These are phyloP conservation scores for Leccinum cinnamomeum DNA, from an alignment of 1,284 basidiomycete genomes.

Conservation along the genomic window DNA sequence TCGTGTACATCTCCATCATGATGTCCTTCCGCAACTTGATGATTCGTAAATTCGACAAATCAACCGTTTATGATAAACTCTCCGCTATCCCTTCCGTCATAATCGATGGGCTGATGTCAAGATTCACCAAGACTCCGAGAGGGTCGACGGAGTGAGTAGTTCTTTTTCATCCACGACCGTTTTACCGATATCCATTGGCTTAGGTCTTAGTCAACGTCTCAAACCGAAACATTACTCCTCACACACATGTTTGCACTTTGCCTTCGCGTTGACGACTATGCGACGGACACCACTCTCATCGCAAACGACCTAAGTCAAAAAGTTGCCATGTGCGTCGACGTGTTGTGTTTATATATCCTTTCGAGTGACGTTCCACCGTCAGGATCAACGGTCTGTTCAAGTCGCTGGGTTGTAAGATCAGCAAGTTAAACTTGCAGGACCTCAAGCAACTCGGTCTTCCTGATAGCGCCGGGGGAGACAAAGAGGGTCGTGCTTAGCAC, in stretches of 20 bases:
- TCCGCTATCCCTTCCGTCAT: constrained; percentile 60
- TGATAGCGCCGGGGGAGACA: constrained; percentile 51
- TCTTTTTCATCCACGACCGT: not conserved
- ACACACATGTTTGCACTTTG: constrained; percentile 80
- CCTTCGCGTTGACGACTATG: constrained; percentile 75
- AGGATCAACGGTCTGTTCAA: constrained; percentile 56
- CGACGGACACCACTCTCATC: constrained; percentile 63
- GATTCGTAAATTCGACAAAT: constrained; percentile 47
- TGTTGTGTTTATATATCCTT: not conserved
- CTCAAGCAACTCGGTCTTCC: constrained; percentile 66
- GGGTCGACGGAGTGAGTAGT: constrained; percentile 57
- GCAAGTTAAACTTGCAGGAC: constrained; percentile 58
- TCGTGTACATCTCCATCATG: constrained; percentile 80
- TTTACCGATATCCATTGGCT: constrained; percentile 1
- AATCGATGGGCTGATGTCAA: constrained; percentile 70
- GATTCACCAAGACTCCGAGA: constrained; percentile 76
- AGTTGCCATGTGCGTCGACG: constrained; percentile 55
- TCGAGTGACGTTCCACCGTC: not conserved
- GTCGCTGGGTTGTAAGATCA: constrained; percentile 67
- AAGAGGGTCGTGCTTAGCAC: constrained; percentile 72
- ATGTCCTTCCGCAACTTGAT: constrained; percentile 62
- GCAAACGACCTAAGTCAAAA: constrained; percentile 73
- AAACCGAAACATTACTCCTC: constrained; percentile 68
- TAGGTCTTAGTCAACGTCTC: constrained; percentile 69
- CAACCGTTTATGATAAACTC: constrained; percentile 55